phyloP scores from a whole-genome alignment of 495 filamentous ascomycete genomes.

The Cenococcum geophilum region DNA sequence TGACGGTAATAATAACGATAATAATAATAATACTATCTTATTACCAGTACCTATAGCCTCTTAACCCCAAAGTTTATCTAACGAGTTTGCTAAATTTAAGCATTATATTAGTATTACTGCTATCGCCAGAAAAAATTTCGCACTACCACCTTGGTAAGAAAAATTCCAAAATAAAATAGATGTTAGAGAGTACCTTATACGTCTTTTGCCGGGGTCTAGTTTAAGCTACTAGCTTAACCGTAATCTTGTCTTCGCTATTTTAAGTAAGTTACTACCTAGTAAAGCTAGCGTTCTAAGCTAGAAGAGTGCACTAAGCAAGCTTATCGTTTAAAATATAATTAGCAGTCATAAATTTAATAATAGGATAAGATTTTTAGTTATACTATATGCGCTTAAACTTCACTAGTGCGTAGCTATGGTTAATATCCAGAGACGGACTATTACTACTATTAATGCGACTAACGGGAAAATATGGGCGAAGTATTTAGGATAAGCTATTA shows the following conservation, averaged over 20 bases:
- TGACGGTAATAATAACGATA: not conserved
- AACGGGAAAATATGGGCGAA: not conserved
- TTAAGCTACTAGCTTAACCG: not conserved
- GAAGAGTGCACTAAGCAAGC: not conserved
- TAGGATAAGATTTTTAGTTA: not conserved
- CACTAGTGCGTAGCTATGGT: not conserved
- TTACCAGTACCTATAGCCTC: not conserved
- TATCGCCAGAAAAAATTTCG: not conserved
- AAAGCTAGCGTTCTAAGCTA: not conserved
- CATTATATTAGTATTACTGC: constrained; percentile 4
- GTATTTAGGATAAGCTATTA: not conserved
- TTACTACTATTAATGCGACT: constrained; percentile 1
- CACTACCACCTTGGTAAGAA: not conserved
- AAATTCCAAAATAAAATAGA: not conserved
- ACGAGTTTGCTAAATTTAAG: not conserved
- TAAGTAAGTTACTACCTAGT: constrained; percentile 3
- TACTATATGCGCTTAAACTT: not conserved
- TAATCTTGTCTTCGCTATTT: not conserved
- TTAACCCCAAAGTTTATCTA: not conserved
- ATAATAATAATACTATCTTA: not conserved
- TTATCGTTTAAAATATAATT: not conserved
- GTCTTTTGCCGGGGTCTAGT: not conserved
- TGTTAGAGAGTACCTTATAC: not conserved
- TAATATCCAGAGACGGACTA: not conserved
- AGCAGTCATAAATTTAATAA: not conserved